Evolutionary conservation across 2,329 filamentous ascomycete species (phyloP).

Genomic region (Calonectria naviculata): DNA sequence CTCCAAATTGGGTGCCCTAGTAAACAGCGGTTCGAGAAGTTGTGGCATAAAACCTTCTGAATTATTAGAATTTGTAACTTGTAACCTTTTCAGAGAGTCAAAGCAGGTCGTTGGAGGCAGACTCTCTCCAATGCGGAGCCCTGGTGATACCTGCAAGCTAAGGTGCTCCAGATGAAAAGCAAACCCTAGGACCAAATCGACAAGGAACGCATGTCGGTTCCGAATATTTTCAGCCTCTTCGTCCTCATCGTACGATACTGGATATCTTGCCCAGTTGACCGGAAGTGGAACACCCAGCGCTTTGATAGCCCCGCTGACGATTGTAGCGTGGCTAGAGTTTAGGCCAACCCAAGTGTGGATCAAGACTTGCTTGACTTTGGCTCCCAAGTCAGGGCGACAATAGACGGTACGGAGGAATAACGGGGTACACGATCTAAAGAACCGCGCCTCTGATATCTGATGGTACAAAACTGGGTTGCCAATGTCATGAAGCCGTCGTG

Average conservation of each 20-base stretch:
- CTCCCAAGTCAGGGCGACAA: not conserved
- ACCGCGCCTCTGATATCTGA: not conserved
- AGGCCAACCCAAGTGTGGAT: not conserved
- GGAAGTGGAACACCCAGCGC: not conserved
- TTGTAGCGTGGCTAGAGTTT: not conserved
- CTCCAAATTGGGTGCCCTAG: not conserved
- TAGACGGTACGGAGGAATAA: not conserved
- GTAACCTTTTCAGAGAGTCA: not conserved
- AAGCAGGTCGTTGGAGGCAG: not conserved
- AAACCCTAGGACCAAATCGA: not conserved
- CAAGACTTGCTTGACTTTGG: not conserved
- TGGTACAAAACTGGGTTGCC: not conserved
- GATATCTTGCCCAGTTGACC: not conserved
- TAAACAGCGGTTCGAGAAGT: not conserved
- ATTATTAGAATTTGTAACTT: not conserved
- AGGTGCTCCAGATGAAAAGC: not conserved
- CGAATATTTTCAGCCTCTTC: not conserved
- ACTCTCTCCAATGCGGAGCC: not conserved
- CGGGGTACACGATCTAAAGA: not conserved
- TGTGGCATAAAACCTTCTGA: not conserved
- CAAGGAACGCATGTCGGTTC: not conserved
- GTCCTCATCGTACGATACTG: not conserved
- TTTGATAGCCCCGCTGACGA: not conserved
- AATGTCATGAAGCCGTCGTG: not conserved
- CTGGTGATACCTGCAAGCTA: not conserved